Evolutionary conservation across 2,329 filamentous ascomycete genomes (phyloP).

Genomic region (Pseudodiploospora longispora): DNA sequence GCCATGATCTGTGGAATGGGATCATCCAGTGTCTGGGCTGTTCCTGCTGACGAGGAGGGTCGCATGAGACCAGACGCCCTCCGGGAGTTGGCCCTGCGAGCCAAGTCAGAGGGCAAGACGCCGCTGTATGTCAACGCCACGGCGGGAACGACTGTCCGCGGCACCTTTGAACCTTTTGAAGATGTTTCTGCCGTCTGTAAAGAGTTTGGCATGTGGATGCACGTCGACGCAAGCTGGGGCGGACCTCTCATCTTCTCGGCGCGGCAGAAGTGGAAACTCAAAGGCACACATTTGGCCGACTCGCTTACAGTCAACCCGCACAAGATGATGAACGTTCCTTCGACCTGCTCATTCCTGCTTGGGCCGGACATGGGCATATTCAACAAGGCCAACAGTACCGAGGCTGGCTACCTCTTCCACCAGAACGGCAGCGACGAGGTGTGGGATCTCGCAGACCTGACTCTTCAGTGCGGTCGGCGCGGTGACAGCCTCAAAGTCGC

Average conservation of each 20-base stretch:
- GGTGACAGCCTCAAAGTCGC: constrained; percentile 84
- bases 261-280: constrained; percentile 55
- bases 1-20: constrained; percentile 87
- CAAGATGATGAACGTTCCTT: constrained; percentile 90
- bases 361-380: constrained; percentile 69
- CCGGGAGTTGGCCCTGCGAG: constrained; percentile 51
- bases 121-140: constrained; percentile 95
- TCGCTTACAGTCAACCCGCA: constrained; percentile 87
- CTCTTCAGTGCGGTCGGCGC: constrained; percentile 83
- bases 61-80: constrained; percentile 63
- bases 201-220: constrained; percentile 73
- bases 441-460: constrained; percentile 88
- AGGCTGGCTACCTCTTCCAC: constrained; percentile 81
- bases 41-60: constrained; percentile 66
- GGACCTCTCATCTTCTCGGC: constrained; percentile 71
- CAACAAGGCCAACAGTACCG: constrained; percentile 75
- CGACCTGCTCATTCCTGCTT: constrained; percentile 87
- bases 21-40: constrained; percentile 59
- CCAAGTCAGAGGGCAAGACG: constrained; percentile 60
- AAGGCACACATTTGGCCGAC: constrained; percentile 66
- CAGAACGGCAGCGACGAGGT: constrained; percentile 48
- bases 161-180: constrained; percentile 75
- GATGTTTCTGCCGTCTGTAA: constrained; percentile 64
- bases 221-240: constrained; percentile 90
- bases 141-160: constrained; percentile 87